phyloP scores from a whole-genome alignment of 1,139 yeast genomes.

The Scheffersomyces illinoinensis region DNA sequence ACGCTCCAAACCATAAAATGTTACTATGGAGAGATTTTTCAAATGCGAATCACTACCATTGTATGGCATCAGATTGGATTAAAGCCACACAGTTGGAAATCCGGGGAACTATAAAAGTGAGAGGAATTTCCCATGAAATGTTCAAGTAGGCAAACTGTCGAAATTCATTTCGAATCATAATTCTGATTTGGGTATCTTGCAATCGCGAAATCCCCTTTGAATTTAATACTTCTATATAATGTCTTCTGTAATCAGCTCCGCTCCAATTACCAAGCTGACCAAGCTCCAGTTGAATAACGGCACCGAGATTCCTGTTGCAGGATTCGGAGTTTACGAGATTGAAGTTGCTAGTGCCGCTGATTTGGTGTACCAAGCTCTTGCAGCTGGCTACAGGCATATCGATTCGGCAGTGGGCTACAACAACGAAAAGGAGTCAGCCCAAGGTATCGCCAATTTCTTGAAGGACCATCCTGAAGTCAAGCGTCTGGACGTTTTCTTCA shows the following conservation, averaged over 20 bases:
- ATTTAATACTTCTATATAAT: neutral
- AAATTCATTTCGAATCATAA: neutral
- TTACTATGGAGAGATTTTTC: neutral
- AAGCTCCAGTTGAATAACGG: conserved; percentile 19
- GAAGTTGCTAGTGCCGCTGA: conserved; percentile 36
- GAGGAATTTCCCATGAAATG: neutral
- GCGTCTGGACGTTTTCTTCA: conserved; percentile 38
- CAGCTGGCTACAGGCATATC: conserved; percentile 42
- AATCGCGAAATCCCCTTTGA: neutral
- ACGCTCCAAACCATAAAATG: neutral
- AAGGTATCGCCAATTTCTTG: conserved; percentile 24
- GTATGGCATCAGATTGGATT: neutral
- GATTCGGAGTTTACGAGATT: conserved; percentile 53
- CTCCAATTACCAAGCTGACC: neutral
- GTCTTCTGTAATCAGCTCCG: neutral
- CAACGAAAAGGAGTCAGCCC: conserved; percentile 40
- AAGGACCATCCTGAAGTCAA: conserved; percentile 35
- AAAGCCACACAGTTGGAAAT: neutral
- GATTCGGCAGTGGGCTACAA: conserved; percentile 43
- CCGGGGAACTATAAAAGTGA: neutral
- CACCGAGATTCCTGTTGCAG: conserved; percentile 45
- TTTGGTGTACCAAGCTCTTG: conserved; percentile 43
- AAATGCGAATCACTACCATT: neutral
- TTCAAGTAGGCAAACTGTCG: neutral
- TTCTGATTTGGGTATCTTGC: neutral